Evolutionary conservation across 768 basidiomycete species (phyloP), one percentile per base, ranked within the genome.

Genomic region (Boletales sp.): DNA sequence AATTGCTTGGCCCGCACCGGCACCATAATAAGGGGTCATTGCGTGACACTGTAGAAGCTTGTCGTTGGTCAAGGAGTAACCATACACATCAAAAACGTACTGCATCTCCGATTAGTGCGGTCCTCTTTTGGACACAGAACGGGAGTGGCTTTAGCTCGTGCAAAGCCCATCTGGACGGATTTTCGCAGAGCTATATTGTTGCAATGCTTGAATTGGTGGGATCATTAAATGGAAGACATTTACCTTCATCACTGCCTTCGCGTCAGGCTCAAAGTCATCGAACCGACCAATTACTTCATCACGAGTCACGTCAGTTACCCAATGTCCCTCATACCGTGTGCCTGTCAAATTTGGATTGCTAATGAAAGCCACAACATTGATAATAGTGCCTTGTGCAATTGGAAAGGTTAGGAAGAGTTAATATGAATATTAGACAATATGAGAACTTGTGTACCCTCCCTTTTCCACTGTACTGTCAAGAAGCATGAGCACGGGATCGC

Each of bases 91-190:
- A 40, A 32, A 15, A 24, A 53, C 69, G 41, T 44, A 76, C 75
- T 15, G 81, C 73, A 55, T 83, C 81, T 7, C 80, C 80, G 3
- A 76, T 60, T 8, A 84, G 66, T 7, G 72, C 72, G 0, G 80
- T 72, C 7, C 68, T 63, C 10, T 70, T 70, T 15, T 57, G 63
- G 2, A 71, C 69, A 41, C 68, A 78, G 5, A 67, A 68, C 0
- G 72, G 68, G 10, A 81, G 61, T 8, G 69, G 68, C 13, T 68
- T 68, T 21, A 81, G 57, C 27, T 65, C 65, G 44, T 76, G 72
- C 29, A 81, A 55, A 3, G 73, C 72, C 76, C 78, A 81, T 56
- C 62, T 72, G 34, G 66, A 69, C 1, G 72, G 66, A 6, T 61
- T 58, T 10, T 69, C 62, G 24, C 72, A 64, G 39, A 66, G 66